Conservation (phyloP, 225 moss, liverwort and hornwort genomes). For the Asterella californica region DNA sequence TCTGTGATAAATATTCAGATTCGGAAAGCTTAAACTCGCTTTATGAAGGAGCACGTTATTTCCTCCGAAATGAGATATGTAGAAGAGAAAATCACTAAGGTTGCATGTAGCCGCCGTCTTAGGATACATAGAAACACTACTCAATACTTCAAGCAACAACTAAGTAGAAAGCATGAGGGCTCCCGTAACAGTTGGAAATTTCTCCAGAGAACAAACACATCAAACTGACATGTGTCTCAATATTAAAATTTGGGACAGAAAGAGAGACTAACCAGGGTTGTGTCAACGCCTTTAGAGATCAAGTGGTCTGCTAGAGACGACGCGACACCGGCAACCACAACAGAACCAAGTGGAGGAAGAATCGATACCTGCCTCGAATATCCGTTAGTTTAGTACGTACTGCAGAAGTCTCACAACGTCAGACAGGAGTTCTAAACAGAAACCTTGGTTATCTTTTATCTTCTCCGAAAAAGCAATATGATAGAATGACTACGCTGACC, state of each 20-base stretch:
- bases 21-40: not conserved
- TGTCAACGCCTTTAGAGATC: slow-evolving; percentile 43
- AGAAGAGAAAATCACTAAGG: not conserved
- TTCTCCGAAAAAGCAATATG: no score
- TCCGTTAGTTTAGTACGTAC: no score
- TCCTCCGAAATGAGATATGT: not conserved
- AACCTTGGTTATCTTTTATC: not conserved
- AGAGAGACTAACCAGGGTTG: slow-evolving; percentile 37
- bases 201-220: no score
- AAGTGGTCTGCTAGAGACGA: slow-evolving; percentile 45
- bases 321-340: slow-evolving; percentile 39
- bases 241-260: not conserved
- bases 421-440: not conserved
- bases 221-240: no score
- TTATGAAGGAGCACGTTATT: not conserved
- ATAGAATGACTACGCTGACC: no score
- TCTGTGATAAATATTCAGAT: not conserved
- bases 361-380: slow-evolving; percentile 36
- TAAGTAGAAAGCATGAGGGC: no score
- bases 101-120: not conserved
- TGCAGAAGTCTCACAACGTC: not conserved
- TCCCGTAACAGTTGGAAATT: no score
- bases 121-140: not conserved
- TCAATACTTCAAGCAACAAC: no score
- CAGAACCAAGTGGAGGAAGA: slow-evolving; percentile 49